Conservation (phyloP, 257 asterid species). For the Ballota nigra region DNA sequence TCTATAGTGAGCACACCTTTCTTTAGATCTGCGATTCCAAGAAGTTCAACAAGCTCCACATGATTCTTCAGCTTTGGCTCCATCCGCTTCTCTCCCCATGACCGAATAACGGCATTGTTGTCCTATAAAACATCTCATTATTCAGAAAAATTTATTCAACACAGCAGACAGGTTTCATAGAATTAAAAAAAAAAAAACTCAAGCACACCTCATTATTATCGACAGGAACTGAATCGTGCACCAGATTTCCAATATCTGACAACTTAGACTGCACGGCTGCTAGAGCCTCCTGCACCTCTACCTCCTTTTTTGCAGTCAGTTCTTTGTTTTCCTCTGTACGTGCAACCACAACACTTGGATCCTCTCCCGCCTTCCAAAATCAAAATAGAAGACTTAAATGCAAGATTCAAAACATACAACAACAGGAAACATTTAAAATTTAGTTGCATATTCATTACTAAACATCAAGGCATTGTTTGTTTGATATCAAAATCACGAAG, state of each 20-base stretch:
- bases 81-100: slow-evolving; percentile 80
- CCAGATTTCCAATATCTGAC: slow-evolving; percentile 76
- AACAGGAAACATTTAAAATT: neutral
- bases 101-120: slow-evolving; percentile 58
- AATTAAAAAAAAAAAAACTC: neutral
- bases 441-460: neutral
- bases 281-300: slow-evolving; percentile 80
- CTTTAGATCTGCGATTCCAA: slow-evolving; percentile 76
- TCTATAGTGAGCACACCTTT: slow-evolving; percentile 54
- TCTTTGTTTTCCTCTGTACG: slow-evolving; percentile 62
- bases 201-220: slow-evolving; percentile 66
- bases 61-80: slow-evolving; percentile 83
- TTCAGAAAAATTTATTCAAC: neutral
- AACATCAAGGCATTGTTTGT: neutral
- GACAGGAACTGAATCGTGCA: slow-evolving; percentile 91
- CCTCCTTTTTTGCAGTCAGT: slow-evolving; percentile 53
- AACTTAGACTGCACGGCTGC: slow-evolving; percentile 57
- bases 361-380: slow-evolving; percentile 53
- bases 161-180: neutral
- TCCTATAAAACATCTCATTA: slow-evolving; percentile 44
- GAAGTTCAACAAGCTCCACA: slow-evolving; percentile 94
- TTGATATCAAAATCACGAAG: no score
- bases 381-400: neutral
- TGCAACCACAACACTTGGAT: slow-evolving; percentile 48
- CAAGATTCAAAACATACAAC: neutral